Evolutionary conservation across 2,329 filamentous ascomycete species (phyloP).

Genomic region (Cytospora paraplurivora): DNA sequence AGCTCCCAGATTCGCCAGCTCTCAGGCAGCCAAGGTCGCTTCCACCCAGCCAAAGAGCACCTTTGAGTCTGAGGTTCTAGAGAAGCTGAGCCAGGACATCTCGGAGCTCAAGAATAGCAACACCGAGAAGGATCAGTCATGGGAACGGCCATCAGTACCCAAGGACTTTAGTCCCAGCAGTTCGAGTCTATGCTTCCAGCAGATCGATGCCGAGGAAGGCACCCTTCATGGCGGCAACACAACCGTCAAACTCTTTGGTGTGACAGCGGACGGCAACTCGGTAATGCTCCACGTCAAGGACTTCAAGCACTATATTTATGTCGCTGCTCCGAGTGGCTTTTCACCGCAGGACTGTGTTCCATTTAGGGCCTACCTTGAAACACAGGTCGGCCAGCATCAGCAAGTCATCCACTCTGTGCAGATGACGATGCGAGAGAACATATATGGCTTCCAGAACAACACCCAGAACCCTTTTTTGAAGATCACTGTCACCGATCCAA

Average conservation of each 20-base stretch:
- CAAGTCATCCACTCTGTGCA: conserved; percentile 78
- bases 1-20: conserved; percentile 60
- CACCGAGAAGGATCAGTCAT: conserved; percentile 89
- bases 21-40: conserved; percentile 64
- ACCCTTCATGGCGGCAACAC: conserved; percentile 73
- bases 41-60: conserved; percentile 85
- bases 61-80: conserved; percentile 91
- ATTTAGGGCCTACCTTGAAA: conserved; percentile 81
- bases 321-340: conserved; percentile 84
- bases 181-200: conserved; percentile 84
- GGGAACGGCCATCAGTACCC: conserved; percentile 65
- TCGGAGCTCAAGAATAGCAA: conserved; percentile 82
- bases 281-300: conserved; percentile 93
- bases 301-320: conserved; percentile 95
- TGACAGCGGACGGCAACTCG: conserved; percentile 82
- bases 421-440: conserved; percentile 83
- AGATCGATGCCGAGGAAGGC: conserved; percentile 94
- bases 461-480: conserved; percentile 89
- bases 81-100: conserved; percentile 95
- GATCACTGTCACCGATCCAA: conserved; percentile 89
- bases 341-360: conserved; percentile 73
- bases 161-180: conserved; percentile 56
- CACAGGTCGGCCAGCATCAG: conserved; percentile 71
- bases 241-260: conserved; percentile 89
- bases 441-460: conserved; percentile 94